Evolutionary conservation across 1,284 basidiomycete species (phyloP).

Genomic region (Irpex sp.): DNA sequence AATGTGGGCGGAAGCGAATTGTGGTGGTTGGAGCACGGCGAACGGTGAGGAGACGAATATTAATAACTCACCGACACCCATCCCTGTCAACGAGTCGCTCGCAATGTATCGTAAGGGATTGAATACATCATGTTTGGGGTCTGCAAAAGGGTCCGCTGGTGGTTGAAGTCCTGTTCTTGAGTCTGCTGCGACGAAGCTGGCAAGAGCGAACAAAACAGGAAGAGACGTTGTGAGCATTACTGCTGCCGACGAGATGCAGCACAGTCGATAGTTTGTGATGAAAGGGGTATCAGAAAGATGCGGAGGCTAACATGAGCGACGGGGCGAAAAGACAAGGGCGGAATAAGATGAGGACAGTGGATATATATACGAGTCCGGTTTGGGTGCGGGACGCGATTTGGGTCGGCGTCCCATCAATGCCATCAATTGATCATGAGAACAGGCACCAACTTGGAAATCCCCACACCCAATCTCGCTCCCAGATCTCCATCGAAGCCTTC

Average conservation of each 20-base stretch:
- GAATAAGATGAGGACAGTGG: not conserved
- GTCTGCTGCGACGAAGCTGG: not conserved
- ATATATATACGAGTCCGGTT: not conserved
- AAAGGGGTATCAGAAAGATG: not conserved
- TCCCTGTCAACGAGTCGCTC: conserved; percentile 46
- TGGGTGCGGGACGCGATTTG: not conserved
- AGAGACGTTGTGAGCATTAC: not conserved
- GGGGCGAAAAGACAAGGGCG: not conserved
- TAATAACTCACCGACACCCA: conserved; percentile 41
- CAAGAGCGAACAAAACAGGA: not conserved
- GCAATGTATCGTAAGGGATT: conserved; percentile 59
- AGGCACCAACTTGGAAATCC: not conserved
- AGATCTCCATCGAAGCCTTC: not conserved
- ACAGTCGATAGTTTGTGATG: not conserved
- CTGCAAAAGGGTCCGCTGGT: conserved; percentile 14
- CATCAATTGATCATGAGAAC: not conserved
- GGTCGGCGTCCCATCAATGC: not conserved
- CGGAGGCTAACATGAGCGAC: not conserved
- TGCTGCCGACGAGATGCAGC: too few species aligned
- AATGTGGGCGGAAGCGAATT: too few species aligned
- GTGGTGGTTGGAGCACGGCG: not conserved
- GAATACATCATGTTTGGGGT: conserved; percentile 48
- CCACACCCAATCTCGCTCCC: not conserved
- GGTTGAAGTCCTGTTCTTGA: not conserved
- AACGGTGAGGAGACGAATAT: not conserved